Conservation (phyloP, 805 yeast species). For the Danielia oregonensis region DNA sequence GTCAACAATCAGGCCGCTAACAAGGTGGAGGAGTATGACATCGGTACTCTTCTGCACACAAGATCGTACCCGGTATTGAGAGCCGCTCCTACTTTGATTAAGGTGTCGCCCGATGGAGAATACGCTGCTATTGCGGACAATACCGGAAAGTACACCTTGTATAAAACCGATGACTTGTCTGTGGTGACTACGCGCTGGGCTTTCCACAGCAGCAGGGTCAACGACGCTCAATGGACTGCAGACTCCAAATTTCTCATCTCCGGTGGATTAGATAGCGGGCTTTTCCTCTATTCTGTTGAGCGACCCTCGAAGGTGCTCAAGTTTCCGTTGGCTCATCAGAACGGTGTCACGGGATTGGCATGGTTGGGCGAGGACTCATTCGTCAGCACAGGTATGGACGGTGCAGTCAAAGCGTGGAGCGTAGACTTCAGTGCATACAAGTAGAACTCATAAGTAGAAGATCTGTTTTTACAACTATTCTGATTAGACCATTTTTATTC, state of each 20-base stretch:
- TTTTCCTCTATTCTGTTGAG: constrained; percentile 74
- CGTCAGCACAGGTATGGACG: constrained; percentile 77
- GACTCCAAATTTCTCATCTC: constrained; percentile 72
- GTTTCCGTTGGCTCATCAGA: constrained; percentile 77
- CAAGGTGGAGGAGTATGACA: constrained; percentile 26
- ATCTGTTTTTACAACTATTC: no score
- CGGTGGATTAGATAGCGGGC: constrained; percentile 79
- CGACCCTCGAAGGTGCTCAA: constrained; percentile 77
- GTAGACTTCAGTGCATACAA: constrained; percentile 24
- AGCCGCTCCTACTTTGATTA: constrained; percentile 58
- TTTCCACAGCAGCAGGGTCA: constrained; percentile 83
- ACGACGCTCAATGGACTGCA: constrained; percentile 72
- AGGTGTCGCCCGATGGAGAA: constrained; percentile 67
- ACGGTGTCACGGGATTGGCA: constrained; percentile 70
- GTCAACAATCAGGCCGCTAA: constrained; percentile 30
- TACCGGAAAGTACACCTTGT: constrained; percentile 81
- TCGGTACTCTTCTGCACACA: constrained; percentile 46
- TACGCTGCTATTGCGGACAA: constrained; percentile 82
- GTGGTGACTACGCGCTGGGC: constrained; percentile 90
- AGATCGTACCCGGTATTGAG: constrained; percentile 41
- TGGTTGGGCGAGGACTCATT: constrained; percentile 60
- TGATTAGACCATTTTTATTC: no score
- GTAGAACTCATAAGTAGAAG: no score
- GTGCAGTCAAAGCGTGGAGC: constrained; percentile 73
- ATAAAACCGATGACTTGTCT: constrained; percentile 48